A percentile compares a stretch with the other conserved stretches of the same genome.
Conservation (phyloP, 306 rosid genomes). For the Malus sylvestris region DNA sequence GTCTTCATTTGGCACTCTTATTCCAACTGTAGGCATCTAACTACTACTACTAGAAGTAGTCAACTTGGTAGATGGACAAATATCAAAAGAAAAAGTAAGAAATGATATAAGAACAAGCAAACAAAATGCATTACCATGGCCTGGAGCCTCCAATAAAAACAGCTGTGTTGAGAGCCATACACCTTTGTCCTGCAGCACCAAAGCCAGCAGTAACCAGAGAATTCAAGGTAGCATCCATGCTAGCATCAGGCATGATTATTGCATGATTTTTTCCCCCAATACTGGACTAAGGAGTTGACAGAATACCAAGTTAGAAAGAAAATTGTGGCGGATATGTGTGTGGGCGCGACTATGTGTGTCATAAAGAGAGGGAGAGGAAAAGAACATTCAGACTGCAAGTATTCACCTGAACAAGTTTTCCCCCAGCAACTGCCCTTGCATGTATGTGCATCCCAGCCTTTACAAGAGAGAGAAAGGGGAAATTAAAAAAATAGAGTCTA, state of each 20-base stretch:
- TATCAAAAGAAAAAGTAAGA: neutral
- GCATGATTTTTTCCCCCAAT: constrained; percentile 55
- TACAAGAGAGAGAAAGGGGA: constrained; percentile 1
- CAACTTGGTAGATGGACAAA: neutral
- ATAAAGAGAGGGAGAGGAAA: constrained; percentile 1
- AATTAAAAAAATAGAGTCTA: constrained; percentile 1
- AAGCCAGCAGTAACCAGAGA: constrained; percentile 56
- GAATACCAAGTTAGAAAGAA: constrained; percentile 15
- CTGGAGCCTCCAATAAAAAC: constrained; percentile 60
- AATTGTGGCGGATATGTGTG: neutral
- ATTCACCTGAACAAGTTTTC: constrained; percentile 68
- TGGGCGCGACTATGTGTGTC: neutral
- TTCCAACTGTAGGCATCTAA: neutral
- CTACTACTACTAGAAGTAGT: neutral
- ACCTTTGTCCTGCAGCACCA: constrained; percentile 55
- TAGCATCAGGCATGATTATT: constrained; percentile 73
- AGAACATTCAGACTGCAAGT: neutral
- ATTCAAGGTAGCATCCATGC: constrained; percentile 48
- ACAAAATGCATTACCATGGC: constrained; percentile 36
- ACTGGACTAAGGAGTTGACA: constrained; percentile 40
- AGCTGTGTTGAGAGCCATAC: constrained; percentile 50
- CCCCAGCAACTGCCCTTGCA: constrained; percentile 59
- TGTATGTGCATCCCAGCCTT: constrained; percentile 57
- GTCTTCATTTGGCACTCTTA: neutral
- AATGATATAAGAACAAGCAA: constrained; percentile 1